phyloP scores from a whole-genome alignment of 2,329 filamentous ascomycete genomes.

The Hyphodiscus sp. region DNA sequence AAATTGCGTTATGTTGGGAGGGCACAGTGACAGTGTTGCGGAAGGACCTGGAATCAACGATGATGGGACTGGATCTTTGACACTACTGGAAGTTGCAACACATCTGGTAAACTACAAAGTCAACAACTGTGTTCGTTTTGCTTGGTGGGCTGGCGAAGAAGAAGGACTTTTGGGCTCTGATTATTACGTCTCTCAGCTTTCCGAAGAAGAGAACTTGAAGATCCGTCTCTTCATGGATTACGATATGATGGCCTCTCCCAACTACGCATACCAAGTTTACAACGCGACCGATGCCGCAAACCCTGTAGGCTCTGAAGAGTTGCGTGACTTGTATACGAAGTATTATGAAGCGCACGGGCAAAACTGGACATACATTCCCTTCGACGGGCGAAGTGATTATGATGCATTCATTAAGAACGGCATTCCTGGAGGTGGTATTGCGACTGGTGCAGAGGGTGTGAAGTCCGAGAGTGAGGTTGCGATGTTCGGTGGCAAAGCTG shows the following conservation, averaged over 20 bases:
- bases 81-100: slow-evolving; percentile 55
- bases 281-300: slow-evolving; percentile 64
- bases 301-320: slow-evolving; percentile 63
- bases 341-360: slow-evolving; percentile 58
- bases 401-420: slow-evolving; percentile 67
- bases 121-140: slow-evolving; percentile 60
- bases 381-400: slow-evolving; percentile 76
- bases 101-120: slow-evolving; percentile 51
- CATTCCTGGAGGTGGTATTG: slow-evolving; percentile 69
- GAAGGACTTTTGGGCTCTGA: slow-evolving; percentile 58
- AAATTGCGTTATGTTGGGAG: slow-evolving; percentile 61
- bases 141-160: slow-evolving; percentile 64
- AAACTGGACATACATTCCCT: slow-evolving; percentile 64
- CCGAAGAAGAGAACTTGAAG: slow-evolving; percentile 51
- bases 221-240: slow-evolving; percentile 64
- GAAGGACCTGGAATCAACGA: slow-evolving; percentile 49
- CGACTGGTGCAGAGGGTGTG: slow-evolving; percentile 69
- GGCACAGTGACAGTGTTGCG: slow-evolving; percentile 55
- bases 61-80: slow-evolving; percentile 34
- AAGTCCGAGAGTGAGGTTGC: slow-evolving; percentile 62
- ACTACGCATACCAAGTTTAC: slow-evolving; percentile 64
- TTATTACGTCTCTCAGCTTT: slow-evolving; percentile 51
- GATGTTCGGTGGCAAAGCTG: slow-evolving; percentile 66
- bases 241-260: slow-evolving; percentile 62
- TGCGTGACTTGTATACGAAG: slow-evolving; percentile 60